Evolutionary conservation across 1,284 basidiomycete species (phyloP), one percentile per base, ranked within the genome.

Genomic region (Thecaphora frezii): DNA sequence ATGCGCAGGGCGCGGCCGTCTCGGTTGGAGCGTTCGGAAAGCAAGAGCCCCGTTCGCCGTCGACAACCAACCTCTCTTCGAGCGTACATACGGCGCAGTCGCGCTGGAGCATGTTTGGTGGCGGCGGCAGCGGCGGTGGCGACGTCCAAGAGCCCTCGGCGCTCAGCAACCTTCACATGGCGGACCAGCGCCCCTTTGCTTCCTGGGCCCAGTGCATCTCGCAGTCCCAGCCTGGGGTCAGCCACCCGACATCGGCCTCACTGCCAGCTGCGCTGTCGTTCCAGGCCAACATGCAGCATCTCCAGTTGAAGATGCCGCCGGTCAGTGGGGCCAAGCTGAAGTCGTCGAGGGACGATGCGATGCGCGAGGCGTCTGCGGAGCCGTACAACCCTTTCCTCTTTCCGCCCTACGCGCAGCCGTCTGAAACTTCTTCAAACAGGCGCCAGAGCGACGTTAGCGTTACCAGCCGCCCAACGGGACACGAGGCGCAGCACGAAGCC

Each of bases 311-410:
- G 52, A 56, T 55, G 3, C 58, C 63, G 16, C 56, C 66, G 13
- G 38, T 68, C 1, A 44, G 1, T 28, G 24, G 9, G 40, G 54
- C 23, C 48, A 37, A 47, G 18, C 16, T 30, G 13, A 43, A 55
- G 4, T 25, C 26, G 23, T 44, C 48, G 33, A 37, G 30, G 8
- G 51, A 51, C 30, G 55, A 61, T 5, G 56, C 13, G 8, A 7
- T 14, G 12, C 5, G 33, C 5, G 33, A 36, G 5, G 16, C 33
- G 33, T 36, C 33, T 14, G 16, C 33, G 7, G 57, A 68, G 44
- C 21, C 52, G 3, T 69, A 60, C 51, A 66, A 69, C 21, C 58
- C 66, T 1, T 69, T 66, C 58, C 41, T 69, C 22, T 65, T 57
- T 37, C 66, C 61, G 2, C 55, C 62, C 2, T 69, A 69, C 47